Percentiles rank a stretch among this genome's conserved stretches.
Conservation (phyloP, 148 eudicot genomes). For the Nyssa sinensis region DNA sequence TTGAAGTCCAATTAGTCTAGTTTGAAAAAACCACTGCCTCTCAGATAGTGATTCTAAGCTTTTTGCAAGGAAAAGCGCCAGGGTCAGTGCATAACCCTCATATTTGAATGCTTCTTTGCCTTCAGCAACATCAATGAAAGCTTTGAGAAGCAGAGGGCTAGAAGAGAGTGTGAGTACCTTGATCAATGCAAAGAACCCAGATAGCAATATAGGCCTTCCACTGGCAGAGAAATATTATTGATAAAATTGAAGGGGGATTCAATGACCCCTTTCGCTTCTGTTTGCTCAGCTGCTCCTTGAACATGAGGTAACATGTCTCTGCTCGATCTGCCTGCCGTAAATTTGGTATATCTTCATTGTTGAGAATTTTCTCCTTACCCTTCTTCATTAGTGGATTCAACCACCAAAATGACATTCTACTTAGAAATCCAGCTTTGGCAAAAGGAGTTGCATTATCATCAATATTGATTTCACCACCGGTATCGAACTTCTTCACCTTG, state of each 20-base stretch:
- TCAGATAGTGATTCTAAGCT: conserved; percentile 53
- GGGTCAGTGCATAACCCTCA: conserved; percentile 40
- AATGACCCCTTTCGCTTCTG: too few species aligned
- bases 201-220: conserved; percentile 33
- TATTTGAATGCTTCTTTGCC: conserved; percentile 26
- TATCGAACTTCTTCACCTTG: conserved; percentile 18
- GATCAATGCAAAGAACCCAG: conserved; percentile 49
- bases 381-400: conserved; percentile 50
- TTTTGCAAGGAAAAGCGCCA: conserved; percentile 32
- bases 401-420: conserved; percentile 63
- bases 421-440: conserved; percentile 40
- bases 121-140: conserved; percentile 39
- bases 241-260: too few species aligned
- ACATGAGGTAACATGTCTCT: conserved; percentile 32
- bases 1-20: conserved; percentile 49
- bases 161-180: conserved; percentile 45
- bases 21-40: conserved; percentile 53
- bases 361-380: conserved; percentile 42
- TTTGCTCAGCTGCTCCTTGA: too few species aligned
- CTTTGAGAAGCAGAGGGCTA: too few species aligned
- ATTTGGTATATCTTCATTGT: conserved; percentile 46
- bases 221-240: too few species aligned
- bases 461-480: not conserved
- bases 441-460: conserved; percentile 34
- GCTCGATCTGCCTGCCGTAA: conserved; percentile 43